These are phyloP conservation scores for Colletotrichum destructivum DNA, from an alignment of 2,329 filamentous ascomycete genomes.

Conservation along the genomic window DNA sequence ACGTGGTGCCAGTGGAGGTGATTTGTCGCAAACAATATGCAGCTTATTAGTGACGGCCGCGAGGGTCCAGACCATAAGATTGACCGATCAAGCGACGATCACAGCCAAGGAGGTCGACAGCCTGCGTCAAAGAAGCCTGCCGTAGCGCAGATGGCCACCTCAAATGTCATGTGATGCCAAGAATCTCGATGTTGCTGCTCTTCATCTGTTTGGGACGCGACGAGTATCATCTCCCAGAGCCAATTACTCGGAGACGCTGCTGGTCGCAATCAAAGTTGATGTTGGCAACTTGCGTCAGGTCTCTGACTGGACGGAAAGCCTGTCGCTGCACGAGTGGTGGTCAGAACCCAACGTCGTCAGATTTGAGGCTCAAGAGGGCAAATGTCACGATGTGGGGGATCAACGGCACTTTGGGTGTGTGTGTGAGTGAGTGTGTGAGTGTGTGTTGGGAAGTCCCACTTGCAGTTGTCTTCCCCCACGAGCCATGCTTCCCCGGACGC, in stretches of 20 bases:
- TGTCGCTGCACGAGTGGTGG: background rate
- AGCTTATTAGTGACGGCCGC: background rate
- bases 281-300: too few species aligned
- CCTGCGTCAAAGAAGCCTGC: constrained; percentile 7
- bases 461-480: constrained; percentile 35
- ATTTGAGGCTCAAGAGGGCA: constrained; percentile 39
- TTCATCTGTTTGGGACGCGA: background rate
- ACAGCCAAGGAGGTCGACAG: constrained; percentile 9
- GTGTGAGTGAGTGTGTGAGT: background rate
- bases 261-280: background rate
- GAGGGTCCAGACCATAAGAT: constrained; percentile 32
- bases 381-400: constrained; percentile 40
- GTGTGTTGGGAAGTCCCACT: constrained; percentile 39
- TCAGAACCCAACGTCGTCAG: constrained; percentile 12
- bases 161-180: constrained; percentile 23
- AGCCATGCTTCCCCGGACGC: constrained; percentile 41
- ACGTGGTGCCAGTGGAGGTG: constrained; percentile 1
- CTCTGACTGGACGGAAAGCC: background rate
- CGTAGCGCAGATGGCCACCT: constrained; percentile 16
- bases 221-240: background rate
- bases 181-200: too few species aligned
- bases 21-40: constrained; percentile 8
- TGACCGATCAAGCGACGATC: constrained; percentile 21
- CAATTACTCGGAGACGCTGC: background rate
- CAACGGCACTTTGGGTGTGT: constrained; percentile 32